Evolutionary conservation across 257 asterid genomes (phyloP).

Genomic region (Lycium barbarum): DNA sequence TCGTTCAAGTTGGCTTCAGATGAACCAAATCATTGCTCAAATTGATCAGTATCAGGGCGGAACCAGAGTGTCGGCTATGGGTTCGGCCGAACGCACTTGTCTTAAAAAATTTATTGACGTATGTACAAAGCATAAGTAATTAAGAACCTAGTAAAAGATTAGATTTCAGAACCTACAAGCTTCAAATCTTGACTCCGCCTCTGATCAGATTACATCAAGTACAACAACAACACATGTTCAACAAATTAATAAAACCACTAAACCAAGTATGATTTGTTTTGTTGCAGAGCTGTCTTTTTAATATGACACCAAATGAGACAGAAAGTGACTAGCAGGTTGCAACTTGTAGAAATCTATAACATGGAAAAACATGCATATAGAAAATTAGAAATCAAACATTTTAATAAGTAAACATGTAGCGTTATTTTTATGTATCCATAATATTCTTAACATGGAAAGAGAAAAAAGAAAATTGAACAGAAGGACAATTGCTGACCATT

Average conservation of each 20-base stretch:
- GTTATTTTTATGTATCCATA: neutral
- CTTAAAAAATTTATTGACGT: no score
- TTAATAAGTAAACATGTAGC: no score
- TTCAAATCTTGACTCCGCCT: no score
- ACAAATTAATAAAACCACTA: neutral
- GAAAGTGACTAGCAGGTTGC: no score
- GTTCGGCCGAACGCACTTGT: no score
- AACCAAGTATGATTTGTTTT: neutral
- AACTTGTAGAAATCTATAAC: neutral
- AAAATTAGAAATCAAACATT: neutral
- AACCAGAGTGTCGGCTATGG: no score
- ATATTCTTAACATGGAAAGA: neutral
- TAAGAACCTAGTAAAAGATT: no score
- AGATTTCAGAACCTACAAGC: no score
- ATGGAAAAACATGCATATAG: neutral
- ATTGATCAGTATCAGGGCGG: no score
- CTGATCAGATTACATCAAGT: neutral
- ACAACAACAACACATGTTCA: neutral
- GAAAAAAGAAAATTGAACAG: neutral
- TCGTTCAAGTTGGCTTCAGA: neutral
- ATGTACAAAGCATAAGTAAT: no score
- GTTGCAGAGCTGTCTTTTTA: no score
- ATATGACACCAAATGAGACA: no score
- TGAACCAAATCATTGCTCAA: neutral
- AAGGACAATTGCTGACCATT: constrained; percentile 45